Conservation (phyloP, 176 grass and related monocot genomes). For the Dactylis glomerata region DNA sequence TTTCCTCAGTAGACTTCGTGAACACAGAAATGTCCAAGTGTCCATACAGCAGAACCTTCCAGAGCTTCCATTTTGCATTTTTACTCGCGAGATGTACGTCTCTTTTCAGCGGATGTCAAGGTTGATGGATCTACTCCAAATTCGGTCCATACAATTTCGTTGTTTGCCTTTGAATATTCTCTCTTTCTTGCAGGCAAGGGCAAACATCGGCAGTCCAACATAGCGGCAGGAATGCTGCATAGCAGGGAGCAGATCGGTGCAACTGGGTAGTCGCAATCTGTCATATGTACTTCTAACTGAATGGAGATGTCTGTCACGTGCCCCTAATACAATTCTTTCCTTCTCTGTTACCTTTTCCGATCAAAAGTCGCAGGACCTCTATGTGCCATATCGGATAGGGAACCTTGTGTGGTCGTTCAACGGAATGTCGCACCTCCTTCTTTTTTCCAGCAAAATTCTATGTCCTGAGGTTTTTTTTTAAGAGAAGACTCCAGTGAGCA, state of each 20-base stretch:
- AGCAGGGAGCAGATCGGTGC: constrained; percentile 24
- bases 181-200: not conserved
- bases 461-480: too few species aligned
- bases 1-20: not conserved
- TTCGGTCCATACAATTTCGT: not conserved
- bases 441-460: too few species aligned
- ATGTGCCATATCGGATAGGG: not conserved
- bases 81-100: not conserved
- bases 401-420: not conserved
- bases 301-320: not conserved
- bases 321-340: not conserved
- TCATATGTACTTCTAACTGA: not conserved
- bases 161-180: constrained; percentile 10
- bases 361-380: not conserved
- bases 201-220: constrained; percentile 14
- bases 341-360: not conserved
- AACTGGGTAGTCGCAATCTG: not conserved
- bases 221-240: constrained; percentile 9
- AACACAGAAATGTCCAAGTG: not conserved
- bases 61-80: not conserved
- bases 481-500: too few species aligned
- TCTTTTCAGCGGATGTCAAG: not conserved
- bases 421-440: too few species aligned
- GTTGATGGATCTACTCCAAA: not conserved
- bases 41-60: not conserved